These are phyloP conservation scores for Nitzschia inconspicua DNA, from an alignment of 108 stramenopile species.

Conservation along the genomic window DNA sequence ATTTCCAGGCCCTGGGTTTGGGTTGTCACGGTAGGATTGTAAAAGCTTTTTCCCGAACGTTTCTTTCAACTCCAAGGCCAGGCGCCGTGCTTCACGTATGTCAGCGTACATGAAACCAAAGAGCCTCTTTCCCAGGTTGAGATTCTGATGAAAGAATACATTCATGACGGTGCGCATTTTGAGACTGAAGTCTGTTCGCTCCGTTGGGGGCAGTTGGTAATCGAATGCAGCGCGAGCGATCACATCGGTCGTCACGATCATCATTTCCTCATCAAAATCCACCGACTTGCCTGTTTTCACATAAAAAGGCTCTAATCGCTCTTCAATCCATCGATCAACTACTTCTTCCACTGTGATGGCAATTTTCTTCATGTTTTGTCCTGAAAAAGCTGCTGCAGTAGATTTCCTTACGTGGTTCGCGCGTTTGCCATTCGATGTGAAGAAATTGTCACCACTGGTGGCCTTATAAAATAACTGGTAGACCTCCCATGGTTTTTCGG, in stretches of 20 bases:
- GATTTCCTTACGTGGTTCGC: background rate
- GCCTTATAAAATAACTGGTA: no score
- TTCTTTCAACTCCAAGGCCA: background rate
- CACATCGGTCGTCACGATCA: slow-evolving; percentile 1
- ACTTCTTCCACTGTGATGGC: background rate
- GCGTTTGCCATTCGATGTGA: background rate
- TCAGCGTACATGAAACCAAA: background rate
- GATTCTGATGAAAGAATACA: background rate
- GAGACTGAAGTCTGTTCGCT: background rate
- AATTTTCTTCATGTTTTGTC: background rate
- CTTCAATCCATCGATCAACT: background rate
- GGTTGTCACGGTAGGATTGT: no score
- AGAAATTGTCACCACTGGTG: background rate
- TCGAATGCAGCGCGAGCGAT: background rate
- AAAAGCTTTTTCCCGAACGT: no score
- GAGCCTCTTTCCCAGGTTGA: background rate
- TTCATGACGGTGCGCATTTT: background rate
- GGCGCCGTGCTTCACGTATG: background rate
- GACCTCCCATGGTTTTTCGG: background rate
- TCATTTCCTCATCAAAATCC: background rate
- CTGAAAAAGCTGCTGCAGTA: background rate
- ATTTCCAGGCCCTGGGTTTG: no score
- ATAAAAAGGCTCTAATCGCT: background rate
- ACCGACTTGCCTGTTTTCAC: background rate
- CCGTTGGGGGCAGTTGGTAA: background rate